A percentile compares a stretch with the other conserved stretches of the same genome.
Evolutionary conservation across 2,329 filamentous ascomycete species (phyloP).

Genomic region (Neurospora crassa): DNA sequence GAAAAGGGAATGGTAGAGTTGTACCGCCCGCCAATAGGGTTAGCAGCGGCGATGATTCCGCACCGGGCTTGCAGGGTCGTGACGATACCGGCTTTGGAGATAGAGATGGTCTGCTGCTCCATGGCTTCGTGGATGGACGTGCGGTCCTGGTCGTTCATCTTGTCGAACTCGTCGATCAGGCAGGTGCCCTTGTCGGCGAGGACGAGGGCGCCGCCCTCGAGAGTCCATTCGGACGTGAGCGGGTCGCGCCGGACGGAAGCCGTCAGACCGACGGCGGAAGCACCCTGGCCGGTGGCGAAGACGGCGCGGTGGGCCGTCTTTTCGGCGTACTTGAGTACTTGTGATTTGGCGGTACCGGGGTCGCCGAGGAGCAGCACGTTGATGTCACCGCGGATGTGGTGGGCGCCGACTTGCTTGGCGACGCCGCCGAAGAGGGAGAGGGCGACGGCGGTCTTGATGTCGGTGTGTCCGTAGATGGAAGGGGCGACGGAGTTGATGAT

Average conservation of each 20-base stretch:
- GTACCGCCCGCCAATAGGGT: slow-evolving; percentile 92
- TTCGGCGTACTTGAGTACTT: slow-evolving; percentile 94
- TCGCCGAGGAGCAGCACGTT: slow-evolving; percentile 95
- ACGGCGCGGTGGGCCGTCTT: slow-evolving; percentile 95
- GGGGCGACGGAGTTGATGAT: slow-evolving; percentile 89
- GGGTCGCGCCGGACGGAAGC: slow-evolving; percentile 93
- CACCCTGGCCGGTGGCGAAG: slow-evolving; percentile 95
- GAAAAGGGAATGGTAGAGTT: slow-evolving; percentile 95
- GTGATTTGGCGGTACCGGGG: slow-evolving; percentile 95
- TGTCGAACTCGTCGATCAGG: slow-evolving; percentile 98
- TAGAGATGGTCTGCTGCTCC: slow-evolving; percentile 99
- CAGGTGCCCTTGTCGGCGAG: slow-evolving; percentile 92
- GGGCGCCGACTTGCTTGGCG: slow-evolving; percentile 83
- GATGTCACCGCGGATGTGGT: slow-evolving; percentile 92
- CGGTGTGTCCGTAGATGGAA: slow-evolving; percentile 92
- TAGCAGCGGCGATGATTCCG: slow-evolving; percentile 91
- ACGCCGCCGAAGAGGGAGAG: slow-evolving; percentile 93
- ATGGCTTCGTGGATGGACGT: slow-evolving; percentile 99
- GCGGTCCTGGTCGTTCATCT: slow-evolving; percentile 99
- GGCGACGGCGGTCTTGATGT: slow-evolving; percentile 95
- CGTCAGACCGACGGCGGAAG: slow-evolving; percentile 93
- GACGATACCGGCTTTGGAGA: slow-evolving; percentile 96
- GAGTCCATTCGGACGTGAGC: slow-evolving; percentile 91
- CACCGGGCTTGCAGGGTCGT: slow-evolving; percentile 94
- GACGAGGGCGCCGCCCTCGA: slow-evolving; percentile 91